Conservation (phyloP, 2,329 filamentous ascomycete species). For the Lachnellula suecica region DNA sequence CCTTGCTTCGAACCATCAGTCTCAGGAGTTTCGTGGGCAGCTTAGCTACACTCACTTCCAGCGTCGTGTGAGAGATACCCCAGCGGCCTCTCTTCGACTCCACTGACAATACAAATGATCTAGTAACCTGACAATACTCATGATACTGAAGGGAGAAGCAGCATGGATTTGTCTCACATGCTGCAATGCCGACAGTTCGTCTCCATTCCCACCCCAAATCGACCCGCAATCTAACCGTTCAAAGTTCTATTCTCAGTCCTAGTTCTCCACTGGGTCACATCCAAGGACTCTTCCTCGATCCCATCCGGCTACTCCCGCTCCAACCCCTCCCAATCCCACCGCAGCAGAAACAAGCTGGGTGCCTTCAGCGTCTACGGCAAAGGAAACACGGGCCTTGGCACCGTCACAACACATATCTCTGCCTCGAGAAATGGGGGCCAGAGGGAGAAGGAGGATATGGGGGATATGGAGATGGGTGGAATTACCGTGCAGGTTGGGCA, state of each 20-base stretch:
- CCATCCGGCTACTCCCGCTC: no score
- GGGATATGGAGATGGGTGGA: not conserved
- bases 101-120: not conserved
- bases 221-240: constrained; percentile 19
- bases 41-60: constrained; percentile 15
- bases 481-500: not conserved
- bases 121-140: constrained; percentile 55
- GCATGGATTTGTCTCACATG: constrained; percentile 65
- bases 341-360: no score
- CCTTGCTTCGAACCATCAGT: constrained; percentile 50
- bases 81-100: not conserved
- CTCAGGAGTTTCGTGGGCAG: constrained; percentile 51
- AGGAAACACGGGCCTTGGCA: not conserved
- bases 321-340: not conserved
- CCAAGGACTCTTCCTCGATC: constrained; percentile 29
- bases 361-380: not conserved
- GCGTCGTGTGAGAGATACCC: constrained; percentile 30
- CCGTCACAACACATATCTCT: not conserved
- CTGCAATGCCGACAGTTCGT: constrained; percentile 55
- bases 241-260: constrained; percentile 56
- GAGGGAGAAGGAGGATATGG: not conserved
- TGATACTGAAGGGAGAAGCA: constrained; percentile 58
- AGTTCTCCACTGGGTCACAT: constrained; percentile 59
- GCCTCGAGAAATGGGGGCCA: no score
- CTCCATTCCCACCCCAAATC: constrained; percentile 8